Conservation (phyloP, 1,284 basidiomycete genomes). For the Caloboletus firmus region DNA sequence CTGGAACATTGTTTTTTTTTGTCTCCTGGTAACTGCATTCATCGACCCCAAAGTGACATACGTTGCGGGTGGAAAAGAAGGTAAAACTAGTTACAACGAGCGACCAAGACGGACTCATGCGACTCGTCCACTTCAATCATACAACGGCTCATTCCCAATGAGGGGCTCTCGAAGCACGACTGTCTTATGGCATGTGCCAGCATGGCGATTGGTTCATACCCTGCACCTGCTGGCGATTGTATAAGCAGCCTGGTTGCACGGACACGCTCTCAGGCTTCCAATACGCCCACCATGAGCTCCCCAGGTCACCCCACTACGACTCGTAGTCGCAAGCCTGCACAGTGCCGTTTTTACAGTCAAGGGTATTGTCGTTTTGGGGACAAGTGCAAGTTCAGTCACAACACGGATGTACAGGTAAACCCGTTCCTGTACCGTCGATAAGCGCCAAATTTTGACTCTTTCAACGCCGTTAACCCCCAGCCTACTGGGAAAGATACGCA, state of each 20-base stretch:
- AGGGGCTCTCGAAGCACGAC: no score
- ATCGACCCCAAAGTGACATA: no score
- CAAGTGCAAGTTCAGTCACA: constrained; percentile 27
- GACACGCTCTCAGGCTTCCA: not conserved
- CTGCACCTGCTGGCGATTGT: not conserved
- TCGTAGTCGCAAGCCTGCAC: constrained; percentile 3
- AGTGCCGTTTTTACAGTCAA: constrained; percentile 23
- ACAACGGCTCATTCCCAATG: no score
- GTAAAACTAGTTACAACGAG: no score
- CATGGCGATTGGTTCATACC: no score
- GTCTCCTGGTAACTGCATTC: no score
- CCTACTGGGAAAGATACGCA: not conserved
- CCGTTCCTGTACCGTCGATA: not conserved
- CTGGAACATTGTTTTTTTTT: no score
- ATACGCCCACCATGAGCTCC: constrained; percentile 15
- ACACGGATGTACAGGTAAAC: constrained; percentile 10
- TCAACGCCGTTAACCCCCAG: not conserved
- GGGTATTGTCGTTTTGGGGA: constrained; percentile 27
- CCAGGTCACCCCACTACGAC: not conserved
- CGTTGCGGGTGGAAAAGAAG: no score
- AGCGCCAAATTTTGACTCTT: not conserved
- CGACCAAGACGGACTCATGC: no score
- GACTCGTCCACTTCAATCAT: no score
- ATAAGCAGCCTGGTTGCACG: constrained; percentile 1
- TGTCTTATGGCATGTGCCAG: no score